Evolutionary conservation across 768 basidiomycete species (phyloP).

Genomic region (Podaxis rugospora): DNA sequence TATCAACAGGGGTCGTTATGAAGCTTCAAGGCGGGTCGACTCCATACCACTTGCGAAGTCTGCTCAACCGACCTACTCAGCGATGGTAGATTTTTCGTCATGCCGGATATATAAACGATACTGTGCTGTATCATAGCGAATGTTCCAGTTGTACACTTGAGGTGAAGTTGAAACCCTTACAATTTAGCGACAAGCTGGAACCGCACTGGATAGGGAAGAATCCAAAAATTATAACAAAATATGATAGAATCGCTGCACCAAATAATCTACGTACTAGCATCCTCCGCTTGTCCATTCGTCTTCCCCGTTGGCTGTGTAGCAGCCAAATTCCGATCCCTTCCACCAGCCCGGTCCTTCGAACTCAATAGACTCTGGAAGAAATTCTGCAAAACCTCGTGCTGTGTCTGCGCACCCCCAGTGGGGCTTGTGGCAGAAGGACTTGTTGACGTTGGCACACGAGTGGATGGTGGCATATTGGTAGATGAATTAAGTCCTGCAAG

Average conservation of each 20-base stretch:
- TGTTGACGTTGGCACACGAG: conserved; percentile 32
- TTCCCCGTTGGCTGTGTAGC: conserved; percentile 4
- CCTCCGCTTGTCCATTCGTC: conserved; percentile 24
- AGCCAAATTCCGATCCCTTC: conserved; percentile 15
- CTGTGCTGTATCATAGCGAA: no score
- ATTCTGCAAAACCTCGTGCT: conserved; percentile 81
- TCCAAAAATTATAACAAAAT: conserved; percentile 11
- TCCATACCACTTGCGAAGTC: not conserved
- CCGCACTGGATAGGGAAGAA: not conserved
- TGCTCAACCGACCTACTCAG: not conserved
- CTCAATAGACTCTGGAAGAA: conserved; percentile 84
- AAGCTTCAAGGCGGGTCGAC: not conserved
- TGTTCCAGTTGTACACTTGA: not conserved
- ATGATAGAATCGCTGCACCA: conserved; percentile 8
- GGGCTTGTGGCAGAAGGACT: conserved; percentile 26
- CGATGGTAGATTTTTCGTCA: not conserved
- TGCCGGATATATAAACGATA: not conserved
- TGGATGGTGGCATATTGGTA: conserved; percentile 23
- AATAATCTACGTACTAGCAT: conserved; percentile 25
- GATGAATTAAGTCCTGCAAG: conserved; percentile 35
- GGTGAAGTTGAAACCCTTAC: not conserved
- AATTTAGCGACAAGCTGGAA: not conserved
- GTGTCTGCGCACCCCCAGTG: conserved; percentile 47
- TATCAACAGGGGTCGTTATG: conserved; percentile 25
- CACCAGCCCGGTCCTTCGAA: conserved; percentile 53